Conservation (phyloP, 108 stramenopile genomes). For the Epithemia pelagica region DNA sequence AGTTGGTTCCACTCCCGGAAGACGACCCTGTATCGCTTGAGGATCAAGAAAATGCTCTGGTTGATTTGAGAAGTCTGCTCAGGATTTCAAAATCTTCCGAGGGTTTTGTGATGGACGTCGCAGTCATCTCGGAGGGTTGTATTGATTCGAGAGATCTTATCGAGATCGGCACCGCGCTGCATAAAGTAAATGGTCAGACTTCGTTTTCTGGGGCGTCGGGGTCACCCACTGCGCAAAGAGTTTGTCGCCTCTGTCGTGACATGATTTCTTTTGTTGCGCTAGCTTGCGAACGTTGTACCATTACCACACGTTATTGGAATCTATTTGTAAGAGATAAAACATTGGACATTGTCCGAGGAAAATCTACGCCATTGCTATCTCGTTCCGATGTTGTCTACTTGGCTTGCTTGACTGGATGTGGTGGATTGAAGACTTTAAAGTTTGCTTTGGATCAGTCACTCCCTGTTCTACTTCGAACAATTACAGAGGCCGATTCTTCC, state of each 20-base stretch:
- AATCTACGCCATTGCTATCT: constrained; percentile 24
- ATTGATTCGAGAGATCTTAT: neutral
- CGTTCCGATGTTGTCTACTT: constrained; percentile 65
- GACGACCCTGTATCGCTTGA: constrained; percentile 30
- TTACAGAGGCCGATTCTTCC: constrained; percentile 1
- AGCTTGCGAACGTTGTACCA: constrained; percentile 25
- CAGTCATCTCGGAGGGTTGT: neutral
- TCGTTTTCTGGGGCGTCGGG: neutral
- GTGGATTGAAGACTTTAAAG: constrained; percentile 53
- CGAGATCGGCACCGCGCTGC: neutral
- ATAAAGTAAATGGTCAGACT: neutral
- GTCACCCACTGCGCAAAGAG: neutral
- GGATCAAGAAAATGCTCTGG: constrained; percentile 59
- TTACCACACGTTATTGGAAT: constrained; percentile 33
- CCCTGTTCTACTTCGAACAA: constrained; percentile 1
- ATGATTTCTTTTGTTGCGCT: constrained; percentile 52
- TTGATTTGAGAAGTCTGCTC: constrained; percentile 32
- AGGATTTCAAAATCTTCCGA: neutral
- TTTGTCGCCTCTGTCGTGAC: constrained; percentile 37
- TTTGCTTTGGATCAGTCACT: constrained; percentile 36
- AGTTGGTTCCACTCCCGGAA: constrained; percentile 44
- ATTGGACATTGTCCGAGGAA: neutral
- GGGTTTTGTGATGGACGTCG: neutral
- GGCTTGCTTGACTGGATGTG: constrained; percentile 60
- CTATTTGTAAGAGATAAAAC: constrained; percentile 33